Conservation (phyloP, 257 asterid species). For the Primulina eburnea region DNA sequence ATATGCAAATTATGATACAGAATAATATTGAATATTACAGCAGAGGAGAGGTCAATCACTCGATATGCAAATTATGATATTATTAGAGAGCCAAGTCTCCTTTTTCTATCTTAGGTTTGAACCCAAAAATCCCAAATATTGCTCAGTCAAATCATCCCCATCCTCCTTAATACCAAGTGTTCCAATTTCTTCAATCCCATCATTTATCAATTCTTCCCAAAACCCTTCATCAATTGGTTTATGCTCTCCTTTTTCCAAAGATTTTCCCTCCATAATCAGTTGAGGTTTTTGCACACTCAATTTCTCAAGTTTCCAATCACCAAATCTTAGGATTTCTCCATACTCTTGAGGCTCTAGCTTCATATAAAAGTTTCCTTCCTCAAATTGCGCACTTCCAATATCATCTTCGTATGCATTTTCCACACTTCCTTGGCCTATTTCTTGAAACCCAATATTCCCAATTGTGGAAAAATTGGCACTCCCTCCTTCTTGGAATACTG, state of each 20-base stretch:
- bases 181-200: slow-evolving; percentile 21
- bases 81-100: too few species aligned
- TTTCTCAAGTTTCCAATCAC: too few species aligned
- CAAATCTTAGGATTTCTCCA: too few species aligned
- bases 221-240: slow-evolving; percentile 30
- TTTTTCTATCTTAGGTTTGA: too few species aligned
- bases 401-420: neutral
- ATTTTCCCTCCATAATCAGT: too few species aligned
- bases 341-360: neutral
- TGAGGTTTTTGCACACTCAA: too few species aligned
- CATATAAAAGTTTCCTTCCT: neutral
- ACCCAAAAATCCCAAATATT: too few species aligned
- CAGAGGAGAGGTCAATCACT: too few species aligned
- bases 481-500: neutral
- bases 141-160: slow-evolving; percentile 28
- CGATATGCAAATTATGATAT: too few species aligned
- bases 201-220: slow-evolving; percentile 39
- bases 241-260: neutral
- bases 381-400: neutral
- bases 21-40: too few species aligned
- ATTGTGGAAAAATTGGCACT: neutral
- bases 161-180: slow-evolving; percentile 27
- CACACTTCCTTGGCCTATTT: slow-evolving; percentile 8
- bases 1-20: too few species aligned
- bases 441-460: neutral